Base-by-base conservation (phyloP, 2,329 filamentous ascomycete species). In the Xylariaceae sp. region DNA sequence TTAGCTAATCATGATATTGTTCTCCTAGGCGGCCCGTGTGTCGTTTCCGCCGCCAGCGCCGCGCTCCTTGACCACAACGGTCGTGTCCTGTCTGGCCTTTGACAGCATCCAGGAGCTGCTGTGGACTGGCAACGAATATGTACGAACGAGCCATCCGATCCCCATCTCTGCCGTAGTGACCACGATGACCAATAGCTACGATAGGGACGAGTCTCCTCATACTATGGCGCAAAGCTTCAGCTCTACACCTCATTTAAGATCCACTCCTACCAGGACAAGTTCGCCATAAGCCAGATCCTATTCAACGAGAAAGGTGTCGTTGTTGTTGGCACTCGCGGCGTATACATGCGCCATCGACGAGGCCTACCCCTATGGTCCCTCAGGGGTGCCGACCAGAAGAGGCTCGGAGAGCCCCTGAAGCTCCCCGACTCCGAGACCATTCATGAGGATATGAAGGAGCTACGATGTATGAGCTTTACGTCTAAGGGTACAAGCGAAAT, bases 381-480 rank as follows among this genome's bases (percentile, higher is more conserved):
- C 55, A 82, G 79, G 78, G 22, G 22, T 4, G 4, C 22, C 22
- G 22, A 28, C 7, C 22, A 28, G 22, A 28, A 28, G 22, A 28
- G 22, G 22, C 22, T 10, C 9, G 18, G 13, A 6, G 14, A n/a
- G 14, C 18, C 18, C 43, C 18, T 14, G 46, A 45, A 53, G 59
- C 48, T 58, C 17, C 58, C 50, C 13, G 6, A 33, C 11, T 39
- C 39, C 28, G 38, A 18, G 42, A 61, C 59, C 58, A 89, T 86
- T 58, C 79, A 84, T 64, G 76, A 84, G 28, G 87, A 88, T 50
- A 96, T 97, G 87, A 84, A 81, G 58, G 90, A 97, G 66, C 75
- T 99, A 58, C 84, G 85, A 62, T 97, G 94, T 71, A 97, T 97
- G 91, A 93, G 88, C 68, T 97, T 96, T 67, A 95, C 90, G 1